Base-by-base conservation (phyloP, 2,329 filamentous ascomycete species). In the Arthroderma uncinatum region DNA sequence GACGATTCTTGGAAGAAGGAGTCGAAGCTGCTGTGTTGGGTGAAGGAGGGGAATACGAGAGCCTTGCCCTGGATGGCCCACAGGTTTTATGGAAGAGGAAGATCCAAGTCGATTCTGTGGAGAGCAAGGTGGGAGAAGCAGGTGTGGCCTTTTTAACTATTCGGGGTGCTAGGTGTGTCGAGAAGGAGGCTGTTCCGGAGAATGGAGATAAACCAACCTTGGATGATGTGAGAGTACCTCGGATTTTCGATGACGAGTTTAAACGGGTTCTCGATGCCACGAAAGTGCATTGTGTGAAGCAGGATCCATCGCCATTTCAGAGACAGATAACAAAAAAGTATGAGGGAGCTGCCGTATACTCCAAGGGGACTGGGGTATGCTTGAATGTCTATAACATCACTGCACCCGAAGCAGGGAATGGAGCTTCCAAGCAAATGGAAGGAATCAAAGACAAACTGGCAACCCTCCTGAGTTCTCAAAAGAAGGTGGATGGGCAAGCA, bases 31-130 rank as follows among this genome's bases (percentile, higher is more conserved):
- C 87, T 7, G 82, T 91, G 8, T 73, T 97, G 16, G 93, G 93
- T 0, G 93, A 97, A 70, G 93, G 93, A 4, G 93, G 93, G 2
- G 93, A 97, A 75, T 97, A 94, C 71, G 93, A 97, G 78, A 97
- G 90, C 30, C 75, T 97, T 55, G 89, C 93, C 47, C 67, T 97
- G 36, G 83, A 90, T 71, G 93, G 92, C 9, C 92, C 92, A 7
- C 65, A 67, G 0, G 74, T 75, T 53, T 69, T 96, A 59, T 96
- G 93, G 79, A 85, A 81, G 72, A 80, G 78, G 62, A 80, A 78
- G 54, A 86, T 97, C 60, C 74, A 77, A 42, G 75, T 96, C 33
- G 73, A 73, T 0, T 78, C 81, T 1, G 69, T 71, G 2, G 78
- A 79, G 58, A 78, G 74, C 57, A 76, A 86, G 4, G 73, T 71